phyloP scores from a whole-genome alignment of 345 rosid genomes.

The Clarkia xantiana region DNA sequence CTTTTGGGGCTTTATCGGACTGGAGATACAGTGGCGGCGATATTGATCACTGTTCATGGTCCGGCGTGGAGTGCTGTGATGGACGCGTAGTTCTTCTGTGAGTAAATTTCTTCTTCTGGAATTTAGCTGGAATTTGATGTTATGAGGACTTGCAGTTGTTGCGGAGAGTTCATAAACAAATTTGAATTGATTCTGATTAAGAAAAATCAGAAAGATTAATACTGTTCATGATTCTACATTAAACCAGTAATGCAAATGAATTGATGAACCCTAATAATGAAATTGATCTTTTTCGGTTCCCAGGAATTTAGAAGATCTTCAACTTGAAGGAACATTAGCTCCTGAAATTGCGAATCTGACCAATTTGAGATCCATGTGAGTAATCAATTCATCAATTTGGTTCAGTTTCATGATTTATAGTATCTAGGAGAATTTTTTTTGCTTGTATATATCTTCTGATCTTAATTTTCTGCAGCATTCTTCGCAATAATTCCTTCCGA shows the following conservation, averaged over 20 bases:
- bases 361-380: conserved; percentile 65
- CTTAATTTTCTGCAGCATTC: conserved; percentile 26
- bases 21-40: conserved; percentile 19
- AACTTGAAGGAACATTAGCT: conserved; percentile 55
- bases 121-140: neutral
- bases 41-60: conserved; percentile 65
- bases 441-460: neutral
- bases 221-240: no score
- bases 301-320: conserved; percentile 64
- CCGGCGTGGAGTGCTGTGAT: conserved; percentile 57
- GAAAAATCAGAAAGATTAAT: no score
- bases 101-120: conserved; percentile 13
- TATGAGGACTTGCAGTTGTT: neutral
- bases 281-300: neutral
- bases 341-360: conserved; percentile 53
- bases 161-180: no score
- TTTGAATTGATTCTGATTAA: no score
- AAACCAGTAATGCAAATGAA: no score
- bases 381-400: neutral
- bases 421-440: neutral
- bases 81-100: conserved; percentile 57
- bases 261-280: neutral
- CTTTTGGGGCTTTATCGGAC: conserved; percentile 45
- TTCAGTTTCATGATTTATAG: neutral
- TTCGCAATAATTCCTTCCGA: conserved; percentile 70